Evolutionary conservation across 495 filamentous ascomycete genomes (phyloP), one percentile per base, ranked within the genome.

Genomic region (Talaromyces wortmannii): DNA sequence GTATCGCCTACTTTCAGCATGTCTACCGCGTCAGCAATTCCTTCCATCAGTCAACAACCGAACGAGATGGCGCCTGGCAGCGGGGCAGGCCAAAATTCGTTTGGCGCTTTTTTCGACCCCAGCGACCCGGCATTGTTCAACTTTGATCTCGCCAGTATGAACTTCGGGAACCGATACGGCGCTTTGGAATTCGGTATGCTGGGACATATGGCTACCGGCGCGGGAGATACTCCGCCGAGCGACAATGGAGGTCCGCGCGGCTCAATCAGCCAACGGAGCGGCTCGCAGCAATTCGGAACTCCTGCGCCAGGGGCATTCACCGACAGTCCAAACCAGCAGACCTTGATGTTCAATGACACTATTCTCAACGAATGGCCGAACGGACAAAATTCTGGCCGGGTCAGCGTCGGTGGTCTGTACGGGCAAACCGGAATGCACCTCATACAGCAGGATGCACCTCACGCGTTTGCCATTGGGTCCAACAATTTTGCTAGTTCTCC

Each of bases 161-260:
- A 96, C 67, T 98, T 97, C 64, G 91, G 90, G 48, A 97, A 92
- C 63, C 89, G 92, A 32, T 98, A 96, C 61, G 92, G 90, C 55
- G 91, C 90, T 31, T 69, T 95, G 56, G 94, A 98, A 66, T 96
- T 97, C 63, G 85, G 89, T 17, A 95, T 96, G 83, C 83, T 98
- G 5, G 89, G 89, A 16, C 91, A 96, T 63, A 92, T 98, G 88
- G 88, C 89, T 31, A 90, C 85, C 15, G 90, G 89, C 2, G 89
- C 88, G 3, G 87, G 83, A 16, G 90, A 92, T 52, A 90, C 88
- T 2, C 85, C 84, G 6, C 83, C 86, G 12, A 84, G 76, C 57
- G 90, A 95, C 53, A 74, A 70, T 10, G 72, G 64, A 54, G 74
- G 69, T n/a, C 73, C 77, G 46, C 67, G 73, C 55, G 72, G 74